A percentile compares a stretch with the other conserved stretches of the same genome.
These are phyloP conservation scores for Aspergillus asperescens DNA, from an alignment of 495 filamentous ascomycete genomes.

Conservation along the genomic window DNA sequence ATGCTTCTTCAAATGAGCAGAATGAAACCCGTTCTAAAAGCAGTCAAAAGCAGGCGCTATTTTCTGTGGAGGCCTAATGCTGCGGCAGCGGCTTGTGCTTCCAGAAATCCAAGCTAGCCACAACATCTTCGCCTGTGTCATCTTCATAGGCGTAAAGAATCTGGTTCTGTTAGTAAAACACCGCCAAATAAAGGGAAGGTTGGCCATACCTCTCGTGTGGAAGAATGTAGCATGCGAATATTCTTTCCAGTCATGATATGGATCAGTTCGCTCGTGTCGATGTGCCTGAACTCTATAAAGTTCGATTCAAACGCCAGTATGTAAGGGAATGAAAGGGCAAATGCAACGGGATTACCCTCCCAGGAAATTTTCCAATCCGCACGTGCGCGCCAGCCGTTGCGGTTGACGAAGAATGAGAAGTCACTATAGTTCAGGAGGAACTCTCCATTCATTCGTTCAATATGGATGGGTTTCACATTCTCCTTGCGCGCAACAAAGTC, in stretches of 20 bases:
- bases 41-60: constrained; percentile 9
- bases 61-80: constrained; percentile 20
- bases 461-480: constrained; percentile 92
- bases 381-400: constrained; percentile 93
- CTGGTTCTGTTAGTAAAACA: constrained; percentile 38
- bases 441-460: constrained; percentile 91
- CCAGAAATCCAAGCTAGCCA: constrained; percentile 98
- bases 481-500: constrained; percentile 94
- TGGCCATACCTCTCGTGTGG: constrained; percentile 80
- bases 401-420: constrained; percentile 98
- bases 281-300: constrained; percentile 93
- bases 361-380: constrained; percentile 96
- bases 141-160: constrained; percentile 97
- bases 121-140: constrained; percentile 83
- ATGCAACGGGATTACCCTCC: constrained; percentile 88
- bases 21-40: constrained; percentile 17
- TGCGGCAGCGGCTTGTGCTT: constrained; percentile 45
- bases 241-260: constrained; percentile 94
- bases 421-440: constrained; percentile 98
- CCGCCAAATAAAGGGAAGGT: neutral
- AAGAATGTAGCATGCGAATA: constrained; percentile 94
- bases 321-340: constrained; percentile 91
- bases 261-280: constrained; percentile 83
- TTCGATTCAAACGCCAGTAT: constrained; percentile 98
- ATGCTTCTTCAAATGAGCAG: constrained; percentile 11